These are phyloP conservation scores for Sphenostylis stenocarpa DNA, from an alignment of 306 rosid genomes.

Conservation along the genomic window DNA sequence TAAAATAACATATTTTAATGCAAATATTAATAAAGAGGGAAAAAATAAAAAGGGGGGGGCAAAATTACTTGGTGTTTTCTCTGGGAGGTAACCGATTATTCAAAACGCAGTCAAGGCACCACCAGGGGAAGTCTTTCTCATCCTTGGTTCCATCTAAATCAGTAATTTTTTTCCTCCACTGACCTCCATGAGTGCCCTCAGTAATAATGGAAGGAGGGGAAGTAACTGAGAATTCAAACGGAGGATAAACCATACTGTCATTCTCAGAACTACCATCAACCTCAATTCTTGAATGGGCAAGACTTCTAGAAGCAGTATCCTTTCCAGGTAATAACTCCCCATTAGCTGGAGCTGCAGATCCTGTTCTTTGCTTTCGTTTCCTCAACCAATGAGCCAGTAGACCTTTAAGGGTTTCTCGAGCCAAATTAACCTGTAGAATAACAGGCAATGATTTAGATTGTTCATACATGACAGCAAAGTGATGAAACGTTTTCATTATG, in stretches of 20 bases:
- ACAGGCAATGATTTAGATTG: constrained; percentile 23
- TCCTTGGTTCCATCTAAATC: constrained; percentile 93
- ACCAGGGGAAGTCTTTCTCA: constrained; percentile 94
- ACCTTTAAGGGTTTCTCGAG: constrained; percentile 96
- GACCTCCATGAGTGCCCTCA: constrained; percentile 96
- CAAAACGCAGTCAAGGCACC: constrained; percentile 93
- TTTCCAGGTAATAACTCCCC: constrained; percentile 82
- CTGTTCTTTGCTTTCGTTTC: constrained; percentile 77
- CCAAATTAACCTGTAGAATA: constrained; percentile 81
- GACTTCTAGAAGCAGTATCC: constrained; percentile 72
- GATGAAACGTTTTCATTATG: constrained; percentile 7
- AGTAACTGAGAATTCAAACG: constrained; percentile 81
- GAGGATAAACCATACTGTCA: constrained; percentile 87
- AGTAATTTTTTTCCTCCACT: constrained; percentile 92
- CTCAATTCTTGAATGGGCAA: constrained; percentile 77
- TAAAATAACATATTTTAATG: not conserved
- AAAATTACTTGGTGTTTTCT: constrained; percentile 90
- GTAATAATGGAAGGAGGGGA: constrained; percentile 92
- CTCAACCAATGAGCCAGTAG: constrained; percentile 88
- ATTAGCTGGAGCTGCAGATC: constrained; percentile 67
- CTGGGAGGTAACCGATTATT: constrained; percentile 86
- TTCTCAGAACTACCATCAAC: constrained; percentile 76
- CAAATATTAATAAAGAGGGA: constrained; percentile 3
- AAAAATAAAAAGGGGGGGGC: constrained; percentile 23
- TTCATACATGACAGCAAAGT: constrained; percentile 24